Percentiles rank a stretch among this genome's conserved stretches.
phyloP scores from a whole-genome alignment of 805 yeast genomes.

The Yamadazyma akitaensis region DNA sequence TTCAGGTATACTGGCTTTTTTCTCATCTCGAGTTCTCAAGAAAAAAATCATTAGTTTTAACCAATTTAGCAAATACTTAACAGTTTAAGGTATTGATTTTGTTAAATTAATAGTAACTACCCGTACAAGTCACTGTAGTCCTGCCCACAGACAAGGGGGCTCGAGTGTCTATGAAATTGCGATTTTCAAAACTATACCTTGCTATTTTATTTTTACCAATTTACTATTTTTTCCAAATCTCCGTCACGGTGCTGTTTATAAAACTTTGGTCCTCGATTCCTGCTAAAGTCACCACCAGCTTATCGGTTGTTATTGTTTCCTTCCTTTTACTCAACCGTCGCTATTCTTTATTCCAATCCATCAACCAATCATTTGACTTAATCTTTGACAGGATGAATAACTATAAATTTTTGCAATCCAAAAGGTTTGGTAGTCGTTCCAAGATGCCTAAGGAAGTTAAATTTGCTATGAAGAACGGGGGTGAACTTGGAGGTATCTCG shows the following conservation, averaged over 20 bases:
- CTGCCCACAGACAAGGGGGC: too few relatives aligned
- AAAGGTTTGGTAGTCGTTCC: constrained; percentile 9
- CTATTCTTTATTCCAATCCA: not conserved
- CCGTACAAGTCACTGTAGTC: too few relatives aligned
- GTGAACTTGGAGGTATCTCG: constrained; percentile 77
- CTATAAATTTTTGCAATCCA: constrained; percentile 7
- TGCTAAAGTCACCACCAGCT: constrained; percentile 6
- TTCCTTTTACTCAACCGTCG: constrained; percentile 1
- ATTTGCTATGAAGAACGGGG: constrained; percentile 57
- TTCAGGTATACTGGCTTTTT: too few relatives aligned
- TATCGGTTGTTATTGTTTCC: constrained; percentile 6
- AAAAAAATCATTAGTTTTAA: not conserved
- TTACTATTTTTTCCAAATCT: not conserved
- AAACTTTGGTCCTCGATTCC: constrained; percentile 7
- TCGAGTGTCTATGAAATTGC: constrained; percentile 5
- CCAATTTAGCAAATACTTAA: not conserved
- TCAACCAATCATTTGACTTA: not conserved
- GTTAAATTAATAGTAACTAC: not conserved
- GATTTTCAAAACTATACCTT: not conserved
- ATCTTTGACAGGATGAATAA: constrained; percentile 4
- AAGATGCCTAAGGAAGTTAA: constrained; percentile 25
- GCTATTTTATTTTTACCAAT: constrained; percentile 1
- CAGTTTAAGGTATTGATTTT: not conserved
- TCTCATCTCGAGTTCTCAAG: not conserved
- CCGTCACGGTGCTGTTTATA: constrained; percentile 1